Conservation (phyloP, 2,329 filamentous ascomycete species). For the Ilyonectria destructans region DNA sequence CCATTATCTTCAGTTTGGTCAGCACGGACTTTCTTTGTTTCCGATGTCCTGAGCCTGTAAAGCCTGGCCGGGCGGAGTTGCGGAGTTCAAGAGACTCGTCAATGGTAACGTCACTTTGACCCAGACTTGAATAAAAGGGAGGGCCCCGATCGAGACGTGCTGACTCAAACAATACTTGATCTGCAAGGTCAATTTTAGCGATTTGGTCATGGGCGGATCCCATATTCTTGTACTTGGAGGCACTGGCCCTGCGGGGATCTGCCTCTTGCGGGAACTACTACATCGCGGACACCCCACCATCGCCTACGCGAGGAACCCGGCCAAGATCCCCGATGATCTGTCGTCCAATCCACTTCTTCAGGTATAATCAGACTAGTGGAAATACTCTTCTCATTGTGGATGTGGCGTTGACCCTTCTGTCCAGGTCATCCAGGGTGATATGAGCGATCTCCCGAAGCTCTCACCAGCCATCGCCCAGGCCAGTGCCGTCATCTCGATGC, state of each 20-base stretch:
- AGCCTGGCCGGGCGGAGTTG: constrained; percentile 1
- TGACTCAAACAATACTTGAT: neutral
- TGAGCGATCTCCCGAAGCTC: neutral
- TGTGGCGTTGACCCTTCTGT: neutral
- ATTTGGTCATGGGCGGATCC: neutral
- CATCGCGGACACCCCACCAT: constrained; percentile 48
- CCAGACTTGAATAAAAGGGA: neutral
- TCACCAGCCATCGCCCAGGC: constrained; percentile 14
- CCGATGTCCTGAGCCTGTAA: neutral
- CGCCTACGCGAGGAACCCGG: constrained; percentile 32
- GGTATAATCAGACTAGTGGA: constrained; percentile 7
- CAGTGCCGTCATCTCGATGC: constrained; percentile 14
- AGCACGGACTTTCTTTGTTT: neutral
- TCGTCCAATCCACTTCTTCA: constrained; percentile 20
- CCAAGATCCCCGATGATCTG: constrained; percentile 30
- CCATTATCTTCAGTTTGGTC: neutral
- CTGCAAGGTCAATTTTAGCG: neutral
- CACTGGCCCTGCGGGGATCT: constrained; percentile 53
- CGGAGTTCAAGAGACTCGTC: constrained; percentile 7
- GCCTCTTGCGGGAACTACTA: constrained; percentile 51
- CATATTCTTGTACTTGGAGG: constrained; percentile 51
- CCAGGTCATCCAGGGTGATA: constrained; percentile 17
- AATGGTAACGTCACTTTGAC: neutral
- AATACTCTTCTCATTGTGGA: neutral
- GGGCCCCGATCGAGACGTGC: neutral